Conservation (phyloP, 2,329 filamentous ascomycete species). For the Claviceps citrina region DNA sequence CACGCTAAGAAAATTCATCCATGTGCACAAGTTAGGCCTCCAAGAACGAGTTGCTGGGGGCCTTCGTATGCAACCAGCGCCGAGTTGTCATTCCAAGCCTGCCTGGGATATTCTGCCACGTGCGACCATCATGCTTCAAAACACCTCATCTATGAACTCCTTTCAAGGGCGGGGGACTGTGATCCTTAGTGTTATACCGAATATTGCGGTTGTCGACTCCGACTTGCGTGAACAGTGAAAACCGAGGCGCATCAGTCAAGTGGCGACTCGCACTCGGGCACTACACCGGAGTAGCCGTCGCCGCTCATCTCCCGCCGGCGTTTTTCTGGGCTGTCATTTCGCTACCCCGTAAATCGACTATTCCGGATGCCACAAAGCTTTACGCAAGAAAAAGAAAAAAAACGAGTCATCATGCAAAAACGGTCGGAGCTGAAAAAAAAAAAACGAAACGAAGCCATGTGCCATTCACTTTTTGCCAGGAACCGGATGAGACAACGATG, state of each 20-base stretch:
- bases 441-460: not conserved
- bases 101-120: not conserved
- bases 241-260: not conserved
- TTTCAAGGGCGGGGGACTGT: not conserved
- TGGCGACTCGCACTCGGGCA: too few relatives aligned
- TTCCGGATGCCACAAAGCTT: not conserved
- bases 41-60: not conserved
- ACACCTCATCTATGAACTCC: not conserved
- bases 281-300: not conserved
- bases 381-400: not conserved
- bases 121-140: not conserved
- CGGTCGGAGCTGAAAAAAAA: not conserved
- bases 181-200: not conserved
- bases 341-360: not conserved
- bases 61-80: not conserved
- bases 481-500: not conserved
- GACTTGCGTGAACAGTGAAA: not conserved
- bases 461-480: not conserved
- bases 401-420: slow-evolving; percentile 2
- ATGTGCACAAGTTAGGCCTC: not conserved
- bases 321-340: not conserved
- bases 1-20: not conserved
- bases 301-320: not conserved
- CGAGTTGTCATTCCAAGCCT: not conserved
- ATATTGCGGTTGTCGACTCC: not conserved